phyloP scores from a whole-genome alignment of 2,329 filamentous ascomycete species.

The Akanthomyces muscarius region DNA sequence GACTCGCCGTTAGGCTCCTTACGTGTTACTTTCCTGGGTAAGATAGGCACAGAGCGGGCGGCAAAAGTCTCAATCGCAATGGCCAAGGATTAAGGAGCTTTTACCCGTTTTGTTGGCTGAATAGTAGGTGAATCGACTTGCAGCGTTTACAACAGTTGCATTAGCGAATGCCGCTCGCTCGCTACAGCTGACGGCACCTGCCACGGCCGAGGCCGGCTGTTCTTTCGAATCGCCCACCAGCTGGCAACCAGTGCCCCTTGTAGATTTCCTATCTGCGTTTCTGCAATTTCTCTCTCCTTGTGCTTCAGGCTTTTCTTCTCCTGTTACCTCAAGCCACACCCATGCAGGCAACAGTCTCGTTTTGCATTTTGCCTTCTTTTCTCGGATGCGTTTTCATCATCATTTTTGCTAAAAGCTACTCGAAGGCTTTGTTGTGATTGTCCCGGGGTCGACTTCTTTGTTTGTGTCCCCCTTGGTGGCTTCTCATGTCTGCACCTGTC shows the following conservation, averaged over 20 bases:
- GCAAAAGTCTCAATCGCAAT: neutral
- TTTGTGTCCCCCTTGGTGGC: conserved; percentile 16
- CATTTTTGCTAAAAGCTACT: conserved; percentile 18
- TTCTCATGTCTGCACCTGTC: conserved; percentile 30
- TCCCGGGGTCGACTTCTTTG: conserved; percentile 16
- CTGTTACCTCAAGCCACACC: conserved; percentile 4
- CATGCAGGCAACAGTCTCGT: conserved; percentile 19
- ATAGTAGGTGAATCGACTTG: neutral
- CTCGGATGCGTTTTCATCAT: conserved; percentile 28
- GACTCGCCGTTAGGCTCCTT: neutral
- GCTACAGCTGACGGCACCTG: conserved; percentile 13
- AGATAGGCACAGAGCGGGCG: neutral
- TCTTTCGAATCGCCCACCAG: conserved; percentile 4
- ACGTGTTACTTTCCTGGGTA: neutral
- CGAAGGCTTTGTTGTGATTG: neutral
- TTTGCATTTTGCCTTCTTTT: conserved; percentile 25
- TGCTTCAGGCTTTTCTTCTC: conserved; percentile 16
- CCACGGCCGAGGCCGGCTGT: conserved; percentile 9
- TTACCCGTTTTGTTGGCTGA: neutral
- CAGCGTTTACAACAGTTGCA: neutral
- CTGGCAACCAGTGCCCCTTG: conserved; percentile 4
- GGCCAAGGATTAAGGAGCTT: neutral
- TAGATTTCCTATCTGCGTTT: neutral
- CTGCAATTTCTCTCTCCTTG: conserved; percentile 10
- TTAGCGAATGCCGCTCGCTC: conserved; percentile 15